phyloP scores from a whole-genome alignment of 441 rosid genomes.

The Codiaeum variegatum region DNA sequence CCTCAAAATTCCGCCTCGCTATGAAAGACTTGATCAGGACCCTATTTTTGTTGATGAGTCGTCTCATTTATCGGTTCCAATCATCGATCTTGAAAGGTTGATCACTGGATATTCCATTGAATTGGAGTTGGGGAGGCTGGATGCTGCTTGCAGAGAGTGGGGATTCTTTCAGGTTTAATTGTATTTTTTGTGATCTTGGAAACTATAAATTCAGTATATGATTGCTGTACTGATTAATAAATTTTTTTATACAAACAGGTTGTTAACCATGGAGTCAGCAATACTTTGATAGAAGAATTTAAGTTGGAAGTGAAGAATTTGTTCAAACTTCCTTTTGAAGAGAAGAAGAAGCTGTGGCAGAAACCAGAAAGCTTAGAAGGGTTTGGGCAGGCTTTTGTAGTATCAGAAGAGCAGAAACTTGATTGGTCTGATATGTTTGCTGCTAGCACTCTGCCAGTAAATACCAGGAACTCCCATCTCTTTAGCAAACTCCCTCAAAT shows the following conservation, averaged over 20 bases:
- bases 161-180: constrained; percentile 25
- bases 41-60: not conserved
- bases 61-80: constrained; percentile 3
- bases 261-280: constrained; percentile 36
- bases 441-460: constrained; percentile 30
- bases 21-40: not conserved
- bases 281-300: constrained; percentile 21
- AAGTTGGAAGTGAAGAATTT: constrained; percentile 25
- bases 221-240: not conserved
- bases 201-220: not conserved
- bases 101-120: constrained; percentile 1
- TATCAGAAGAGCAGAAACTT: constrained; percentile 35
- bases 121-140: constrained; percentile 14
- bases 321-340: constrained; percentile 32
- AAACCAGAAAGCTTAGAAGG: constrained; percentile 25
- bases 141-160: constrained; percentile 22
- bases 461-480: constrained; percentile 25
- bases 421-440: constrained; percentile 37
- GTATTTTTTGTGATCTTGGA: not conserved
- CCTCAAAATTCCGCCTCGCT: constrained; percentile 8
- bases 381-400: constrained; percentile 33
- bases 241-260: constrained; percentile 17
- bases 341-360: constrained; percentile 35
- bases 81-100: constrained; percentile 18
- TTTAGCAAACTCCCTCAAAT: constrained; percentile 33